Conservation (phyloP, 1,284 basidiomycete genomes). For the Leccinum proximum region DNA sequence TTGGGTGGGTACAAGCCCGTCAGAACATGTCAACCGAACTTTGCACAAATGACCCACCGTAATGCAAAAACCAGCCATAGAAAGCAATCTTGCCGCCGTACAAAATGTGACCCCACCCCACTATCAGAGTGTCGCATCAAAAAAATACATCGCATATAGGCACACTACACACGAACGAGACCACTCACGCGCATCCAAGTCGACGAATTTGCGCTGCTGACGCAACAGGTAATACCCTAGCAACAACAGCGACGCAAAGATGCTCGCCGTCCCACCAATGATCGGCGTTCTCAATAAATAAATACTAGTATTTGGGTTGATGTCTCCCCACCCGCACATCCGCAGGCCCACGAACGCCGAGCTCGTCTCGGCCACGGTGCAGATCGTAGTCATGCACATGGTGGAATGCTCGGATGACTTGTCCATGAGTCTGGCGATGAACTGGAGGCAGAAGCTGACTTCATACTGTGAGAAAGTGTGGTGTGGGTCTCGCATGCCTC, state of each 20-base stretch:
- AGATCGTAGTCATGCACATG: constrained; percentile 22
- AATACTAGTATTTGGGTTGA: constrained; percentile 86
- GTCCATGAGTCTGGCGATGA: constrained; percentile 20
- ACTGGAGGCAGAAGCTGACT: constrained; percentile 22
- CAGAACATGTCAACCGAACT: background rate
- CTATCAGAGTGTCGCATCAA: constrained; percentile 32
- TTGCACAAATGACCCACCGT: constrained; percentile 46
- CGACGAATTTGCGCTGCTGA: constrained; percentile 85
- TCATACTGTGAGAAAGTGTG: constrained; percentile 32
- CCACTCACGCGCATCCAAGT: constrained; percentile 81
- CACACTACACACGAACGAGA: background rate
- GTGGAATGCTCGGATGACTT: constrained; percentile 16
- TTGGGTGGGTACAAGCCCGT: background rate
- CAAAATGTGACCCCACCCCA: constrained; percentile 93
- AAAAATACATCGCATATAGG: background rate
- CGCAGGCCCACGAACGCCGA: constrained; percentile 56
- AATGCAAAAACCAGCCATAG: constrained; percentile 93
- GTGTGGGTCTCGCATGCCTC: constrained; percentile 29
- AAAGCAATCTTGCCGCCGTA: constrained; percentile 93
- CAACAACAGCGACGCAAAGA: constrained; percentile 53
- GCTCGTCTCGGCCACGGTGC: constrained; percentile 17
- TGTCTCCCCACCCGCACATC: constrained; percentile 97
- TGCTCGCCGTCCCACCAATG: constrained; percentile 67
- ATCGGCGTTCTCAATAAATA: constrained; percentile 83
- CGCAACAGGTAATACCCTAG: constrained; percentile 77